Evolutionary conservation across 805 yeast genomes (phyloP).

Genomic region (Hyphopichia homilentoma): DNA sequence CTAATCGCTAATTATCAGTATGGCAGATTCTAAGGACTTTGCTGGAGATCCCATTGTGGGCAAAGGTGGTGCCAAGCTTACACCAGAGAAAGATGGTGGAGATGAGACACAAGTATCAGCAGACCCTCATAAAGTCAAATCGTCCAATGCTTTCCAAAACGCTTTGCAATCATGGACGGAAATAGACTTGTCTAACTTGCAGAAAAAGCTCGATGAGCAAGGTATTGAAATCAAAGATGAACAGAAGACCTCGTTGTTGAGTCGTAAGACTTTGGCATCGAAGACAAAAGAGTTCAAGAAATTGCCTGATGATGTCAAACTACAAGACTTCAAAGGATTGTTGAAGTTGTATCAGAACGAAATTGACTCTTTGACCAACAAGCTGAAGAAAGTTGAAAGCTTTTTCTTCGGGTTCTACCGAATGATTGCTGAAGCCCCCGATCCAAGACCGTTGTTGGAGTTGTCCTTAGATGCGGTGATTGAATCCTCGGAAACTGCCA

Average conservation of each 20-base stretch:
- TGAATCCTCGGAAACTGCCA: conserved; percentile 49
- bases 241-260: conserved; percentile 63
- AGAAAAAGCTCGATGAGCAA: conserved; percentile 67
- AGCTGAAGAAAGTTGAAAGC: conserved; percentile 71
- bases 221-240: conserved; percentile 68
- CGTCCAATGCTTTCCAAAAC: conserved; percentile 37
- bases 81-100: no score
- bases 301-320: conserved; percentile 61
- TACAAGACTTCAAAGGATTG: conserved; percentile 61
- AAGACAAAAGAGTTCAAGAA: conserved; percentile 85
- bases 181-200: conserved; percentile 67
- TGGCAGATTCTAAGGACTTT: no score
- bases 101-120: no score
- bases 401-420: conserved; percentile 73
- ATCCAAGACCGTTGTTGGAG: conserved; percentile 79
- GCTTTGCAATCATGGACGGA: conserved; percentile 76
- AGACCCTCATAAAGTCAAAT: conserved; percentile 2
- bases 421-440: conserved; percentile 84
- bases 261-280: conserved; percentile 73
- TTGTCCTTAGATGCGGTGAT: conserved; percentile 62
- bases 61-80: no score
- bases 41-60: no score
- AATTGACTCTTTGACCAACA: conserved; percentile 75
- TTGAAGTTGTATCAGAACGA: conserved; percentile 81
- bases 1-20: no score